Conservation (phyloP, 306 rosid species). For the Lithocarpus polystachyus region DNA sequence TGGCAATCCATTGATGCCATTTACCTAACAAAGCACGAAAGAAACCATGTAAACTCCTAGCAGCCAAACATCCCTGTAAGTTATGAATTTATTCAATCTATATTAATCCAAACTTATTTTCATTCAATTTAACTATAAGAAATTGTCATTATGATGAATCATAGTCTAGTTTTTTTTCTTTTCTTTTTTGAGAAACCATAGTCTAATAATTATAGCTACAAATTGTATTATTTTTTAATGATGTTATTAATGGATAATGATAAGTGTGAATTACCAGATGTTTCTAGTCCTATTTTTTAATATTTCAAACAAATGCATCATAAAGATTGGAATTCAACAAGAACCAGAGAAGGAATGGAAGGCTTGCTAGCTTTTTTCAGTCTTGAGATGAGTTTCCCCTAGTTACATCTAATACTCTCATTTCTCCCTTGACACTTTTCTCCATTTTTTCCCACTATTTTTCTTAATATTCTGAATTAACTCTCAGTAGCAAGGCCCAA, state of each 20-base stretch:
- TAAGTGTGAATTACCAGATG: background rate
- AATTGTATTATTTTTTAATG: background rate
- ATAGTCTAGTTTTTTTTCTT: background rate
- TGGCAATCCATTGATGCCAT: background rate
- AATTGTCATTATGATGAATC: background rate
- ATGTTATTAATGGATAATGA: background rate
- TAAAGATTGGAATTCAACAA: background rate
- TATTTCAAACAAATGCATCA: background rate
- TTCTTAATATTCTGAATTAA: background rate
- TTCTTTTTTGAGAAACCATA: background rate
- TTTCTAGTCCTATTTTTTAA: background rate
- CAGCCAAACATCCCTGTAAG: background rate
- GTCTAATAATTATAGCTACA: background rate
- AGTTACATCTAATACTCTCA: background rate
- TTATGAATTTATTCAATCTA: background rate
- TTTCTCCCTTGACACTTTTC: background rate
- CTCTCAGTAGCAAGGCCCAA: background rate
- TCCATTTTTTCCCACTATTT: background rate
- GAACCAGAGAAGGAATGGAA: background rate
- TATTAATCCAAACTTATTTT: background rate
- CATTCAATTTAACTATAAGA: background rate
- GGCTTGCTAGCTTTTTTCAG: background rate
- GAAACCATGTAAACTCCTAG: background rate
- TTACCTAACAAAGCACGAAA: background rate
- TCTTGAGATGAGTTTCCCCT: background rate